Percentiles rank a stretch among this genome's conserved stretches.
phyloP scores from a whole-genome alignment of 176 grass and related monocot species.

The Carex myosuroides region DNA sequence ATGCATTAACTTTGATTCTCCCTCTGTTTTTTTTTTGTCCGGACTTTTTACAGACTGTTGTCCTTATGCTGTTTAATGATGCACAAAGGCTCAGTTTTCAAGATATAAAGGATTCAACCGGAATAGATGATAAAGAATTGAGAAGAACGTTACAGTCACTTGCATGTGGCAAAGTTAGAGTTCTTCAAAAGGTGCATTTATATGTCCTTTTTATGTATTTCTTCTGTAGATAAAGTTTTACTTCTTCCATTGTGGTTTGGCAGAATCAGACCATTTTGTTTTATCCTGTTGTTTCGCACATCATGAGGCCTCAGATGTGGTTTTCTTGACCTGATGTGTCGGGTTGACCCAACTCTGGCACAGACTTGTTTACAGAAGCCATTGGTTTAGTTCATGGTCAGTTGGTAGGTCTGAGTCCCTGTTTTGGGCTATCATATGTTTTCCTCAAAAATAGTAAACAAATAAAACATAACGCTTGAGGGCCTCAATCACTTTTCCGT shows the following conservation, averaged over 20 bases:
- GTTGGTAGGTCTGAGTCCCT: background rate
- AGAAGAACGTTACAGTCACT: conserved; percentile 95
- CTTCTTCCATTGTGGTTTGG: background rate
- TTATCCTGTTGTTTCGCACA: background rate
- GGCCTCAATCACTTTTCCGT: no score
- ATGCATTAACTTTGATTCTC: background rate
- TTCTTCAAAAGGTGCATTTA: conserved; percentile 84
- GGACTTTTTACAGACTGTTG: conserved; percentile 57
- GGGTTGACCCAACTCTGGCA: background rate
- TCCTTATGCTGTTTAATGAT: conserved; percentile 96
- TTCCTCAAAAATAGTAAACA: background rate
- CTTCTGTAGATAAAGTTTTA: background rate
- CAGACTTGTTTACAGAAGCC: background rate
- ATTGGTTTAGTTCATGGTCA: background rate
- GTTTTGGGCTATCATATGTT: background rate
- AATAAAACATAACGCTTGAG: background rate
- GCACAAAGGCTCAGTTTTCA: conserved; percentile 86
- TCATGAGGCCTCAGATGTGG: background rate
- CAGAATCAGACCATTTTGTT: background rate
- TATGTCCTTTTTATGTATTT: conserved; percentile 21
- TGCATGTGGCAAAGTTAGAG: conserved; percentile 95
- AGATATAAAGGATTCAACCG: conserved; percentile 86
- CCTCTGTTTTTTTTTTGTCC: background rate
- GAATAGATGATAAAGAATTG: conserved; percentile 99
- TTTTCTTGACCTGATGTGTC: background rate